phyloP scores from a whole-genome alignment of 345 rosid species.

The Sisymbrium irio region DNA sequence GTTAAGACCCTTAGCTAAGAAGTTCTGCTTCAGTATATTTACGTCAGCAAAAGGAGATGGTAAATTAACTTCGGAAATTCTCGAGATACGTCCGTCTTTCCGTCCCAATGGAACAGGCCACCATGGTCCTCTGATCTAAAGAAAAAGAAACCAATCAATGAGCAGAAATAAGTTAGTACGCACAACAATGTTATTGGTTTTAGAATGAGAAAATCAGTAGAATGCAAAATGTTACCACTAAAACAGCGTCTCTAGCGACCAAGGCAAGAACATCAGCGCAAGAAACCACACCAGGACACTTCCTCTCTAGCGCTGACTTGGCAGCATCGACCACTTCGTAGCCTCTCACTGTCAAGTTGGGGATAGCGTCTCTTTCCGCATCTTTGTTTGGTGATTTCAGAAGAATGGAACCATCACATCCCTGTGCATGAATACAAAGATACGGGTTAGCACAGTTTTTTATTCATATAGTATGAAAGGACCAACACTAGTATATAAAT shows the following conservation, averaged over 20 bases:
- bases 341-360: slow-evolving; percentile 47
- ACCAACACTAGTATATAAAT: background rate
- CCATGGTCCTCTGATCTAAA: slow-evolving; percentile 42
- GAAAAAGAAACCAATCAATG: background rate
- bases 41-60: slow-evolving; percentile 44
- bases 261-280: slow-evolving; percentile 68
- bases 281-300: slow-evolving; percentile 52
- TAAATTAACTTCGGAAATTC: slow-evolving; percentile 30
- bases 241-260: slow-evolving; percentile 60
- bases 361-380: slow-evolving; percentile 45
- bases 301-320: slow-evolving; percentile 39
- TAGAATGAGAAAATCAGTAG: background rate
- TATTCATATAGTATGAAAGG: background rate
- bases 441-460: background rate
- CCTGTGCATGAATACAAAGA: slow-evolving; percentile 29
- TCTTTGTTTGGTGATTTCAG: slow-evolving; percentile 38
- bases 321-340: slow-evolving; percentile 48
- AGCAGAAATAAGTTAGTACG: background rate
- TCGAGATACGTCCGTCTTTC: slow-evolving; percentile 57
- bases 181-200: background rate
- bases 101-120: slow-evolving; percentile 63
- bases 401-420: slow-evolving; percentile 58
- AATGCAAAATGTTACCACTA: slow-evolving; percentile 21
- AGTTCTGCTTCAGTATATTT: slow-evolving; percentile 32
- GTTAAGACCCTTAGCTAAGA: slow-evolving; percentile 46